Percentiles rank a stretch among this genome's conserved stretches.
Evolutionary conservation across 2,329 filamentous ascomycete species (phyloP).

Genomic region (Aspergillus pseudonomiae): DNA sequence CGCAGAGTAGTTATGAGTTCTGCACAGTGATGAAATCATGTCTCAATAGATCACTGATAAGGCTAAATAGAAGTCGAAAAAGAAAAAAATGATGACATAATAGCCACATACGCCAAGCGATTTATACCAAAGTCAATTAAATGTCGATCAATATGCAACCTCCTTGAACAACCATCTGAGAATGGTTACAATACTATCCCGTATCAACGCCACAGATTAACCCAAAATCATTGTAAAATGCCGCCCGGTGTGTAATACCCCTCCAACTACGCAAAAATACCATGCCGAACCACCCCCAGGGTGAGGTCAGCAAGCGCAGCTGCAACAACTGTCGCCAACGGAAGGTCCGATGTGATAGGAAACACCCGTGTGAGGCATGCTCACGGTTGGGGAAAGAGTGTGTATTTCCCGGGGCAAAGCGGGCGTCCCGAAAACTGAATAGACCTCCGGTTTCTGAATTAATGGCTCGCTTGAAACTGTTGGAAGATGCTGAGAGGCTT

Average conservation of each 20-base stretch:
- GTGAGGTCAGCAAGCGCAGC: slow-evolving; percentile 15
- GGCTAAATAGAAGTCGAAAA: background rate
- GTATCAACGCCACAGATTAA: background rate
- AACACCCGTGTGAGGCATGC: slow-evolving; percentile 30
- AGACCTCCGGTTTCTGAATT: slow-evolving; percentile 24
- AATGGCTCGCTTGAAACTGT: slow-evolving; percentile 16
- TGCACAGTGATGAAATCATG: no score
- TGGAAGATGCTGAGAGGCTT: slow-evolving; percentile 15
- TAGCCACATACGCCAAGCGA: background rate
- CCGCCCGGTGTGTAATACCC: background rate
- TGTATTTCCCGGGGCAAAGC: slow-evolving; percentile 19
- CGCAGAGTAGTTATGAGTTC: no score
- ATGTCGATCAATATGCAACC: background rate
- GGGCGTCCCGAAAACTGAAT: slow-evolving; percentile 23
- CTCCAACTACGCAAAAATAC: background rate
- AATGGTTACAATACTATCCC: background rate
- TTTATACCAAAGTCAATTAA: background rate
- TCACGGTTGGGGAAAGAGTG: slow-evolving; percentile 19
- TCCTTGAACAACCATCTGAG: background rate
- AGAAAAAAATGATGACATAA: background rate
- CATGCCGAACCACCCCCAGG: background rate
- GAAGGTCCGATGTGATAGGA: slow-evolving; percentile 39
- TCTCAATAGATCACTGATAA: no score
- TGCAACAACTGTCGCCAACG: slow-evolving; percentile 35
- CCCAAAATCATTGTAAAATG: background rate